A percentile compares a stretch with the other conserved stretches of the same genome.
phyloP scores from a whole-genome alignment of 495 filamentous ascomycete species.

The Hyaloscypha variabilis region DNA sequence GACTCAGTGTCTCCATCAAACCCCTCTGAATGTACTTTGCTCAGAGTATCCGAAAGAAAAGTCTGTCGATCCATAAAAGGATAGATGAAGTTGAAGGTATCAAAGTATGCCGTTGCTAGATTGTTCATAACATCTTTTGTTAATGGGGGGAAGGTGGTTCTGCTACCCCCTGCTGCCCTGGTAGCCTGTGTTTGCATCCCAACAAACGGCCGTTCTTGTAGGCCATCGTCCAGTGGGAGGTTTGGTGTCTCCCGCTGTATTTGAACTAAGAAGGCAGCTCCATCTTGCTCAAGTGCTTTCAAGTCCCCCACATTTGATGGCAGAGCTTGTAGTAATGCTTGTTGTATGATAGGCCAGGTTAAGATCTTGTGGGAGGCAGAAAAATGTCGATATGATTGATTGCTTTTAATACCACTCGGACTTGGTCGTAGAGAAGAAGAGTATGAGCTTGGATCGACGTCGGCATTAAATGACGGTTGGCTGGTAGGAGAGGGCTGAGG shows the following conservation, averaged over 20 bases:
- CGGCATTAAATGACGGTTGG: constrained; percentile 26
- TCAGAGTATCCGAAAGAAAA: constrained; percentile 51
- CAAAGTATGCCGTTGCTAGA: constrained; percentile 55
- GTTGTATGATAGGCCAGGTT: constrained; percentile 57
- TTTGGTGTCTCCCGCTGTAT: constrained; percentile 40
- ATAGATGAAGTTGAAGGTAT: constrained; percentile 56
- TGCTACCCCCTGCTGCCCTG: constrained; percentile 22
- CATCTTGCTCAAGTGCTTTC: constrained; percentile 44
- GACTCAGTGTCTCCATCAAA: constrained; percentile 50
- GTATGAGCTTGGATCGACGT: constrained; percentile 19
- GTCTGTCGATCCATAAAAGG: constrained; percentile 56
- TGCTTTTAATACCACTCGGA: constrained; percentile 20
- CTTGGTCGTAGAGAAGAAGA: constrained; percentile 22
- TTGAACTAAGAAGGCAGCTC: constrained; percentile 47
- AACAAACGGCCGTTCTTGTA: constrained; percentile 30
- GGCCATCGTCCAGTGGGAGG: constrained; percentile 35
- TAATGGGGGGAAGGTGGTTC: constrained; percentile 36
- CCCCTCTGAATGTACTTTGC: constrained; percentile 46
- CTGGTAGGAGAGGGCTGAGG: constrained; percentile 31
- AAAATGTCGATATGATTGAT: constrained; percentile 47
- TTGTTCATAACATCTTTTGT: constrained; percentile 51
- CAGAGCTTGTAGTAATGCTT: constrained; percentile 39
- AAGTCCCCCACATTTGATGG: constrained; percentile 29
- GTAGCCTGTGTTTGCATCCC: constrained; percentile 35
- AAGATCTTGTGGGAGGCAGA: constrained; percentile 60